A percentile compares a stretch with the other conserved stretches of the same genome.
These are phyloP conservation scores for Monosporascus sp. DNA, from an alignment of 2,329 filamentous ascomycete species.

Conservation along the genomic window DNA sequence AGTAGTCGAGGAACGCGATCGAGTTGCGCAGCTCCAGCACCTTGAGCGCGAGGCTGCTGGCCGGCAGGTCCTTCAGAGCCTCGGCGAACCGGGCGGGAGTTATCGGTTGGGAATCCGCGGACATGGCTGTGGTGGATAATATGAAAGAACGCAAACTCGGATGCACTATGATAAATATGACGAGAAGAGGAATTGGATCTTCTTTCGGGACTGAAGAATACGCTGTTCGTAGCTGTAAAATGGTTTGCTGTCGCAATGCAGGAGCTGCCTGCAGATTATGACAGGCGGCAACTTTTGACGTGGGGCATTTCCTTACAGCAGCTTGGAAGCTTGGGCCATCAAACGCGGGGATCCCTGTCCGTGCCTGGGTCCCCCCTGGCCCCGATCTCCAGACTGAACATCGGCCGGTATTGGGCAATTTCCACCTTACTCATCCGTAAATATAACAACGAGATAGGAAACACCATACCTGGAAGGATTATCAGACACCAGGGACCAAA, in stretches of 20 bases:
- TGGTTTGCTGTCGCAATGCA: slow-evolving; percentile 15
- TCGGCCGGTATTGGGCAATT: no score
- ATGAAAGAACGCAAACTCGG: neutral
- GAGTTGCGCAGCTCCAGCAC: slow-evolving; percentile 71
- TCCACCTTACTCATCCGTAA: no score
- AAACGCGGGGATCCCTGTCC: neutral
- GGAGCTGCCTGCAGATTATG: slow-evolving; percentile 14
- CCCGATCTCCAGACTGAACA: no score
- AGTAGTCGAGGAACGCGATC: slow-evolving; percentile 68
- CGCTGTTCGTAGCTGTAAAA: neutral
- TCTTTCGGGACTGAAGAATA: no score
- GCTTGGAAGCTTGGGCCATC: neutral
- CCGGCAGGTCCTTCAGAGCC: slow-evolving; percentile 62
- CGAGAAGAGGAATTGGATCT: neutral
- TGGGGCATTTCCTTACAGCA: no score
- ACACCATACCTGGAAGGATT: no score
- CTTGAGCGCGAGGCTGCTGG: slow-evolving; percentile 66
- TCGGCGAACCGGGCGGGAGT: slow-evolving; percentile 57
- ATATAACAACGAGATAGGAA: no score
- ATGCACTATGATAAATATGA: neutral
- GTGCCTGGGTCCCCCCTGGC: no score
- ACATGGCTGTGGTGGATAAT: slow-evolving; percentile 41
- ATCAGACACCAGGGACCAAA: no score
- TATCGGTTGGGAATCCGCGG: slow-evolving; percentile 59
- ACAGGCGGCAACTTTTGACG: neutral